Evolutionary conservation across 2,329 filamentous ascomycete species (phyloP).

Genomic region (Exophiala xenobiotica): DNA sequence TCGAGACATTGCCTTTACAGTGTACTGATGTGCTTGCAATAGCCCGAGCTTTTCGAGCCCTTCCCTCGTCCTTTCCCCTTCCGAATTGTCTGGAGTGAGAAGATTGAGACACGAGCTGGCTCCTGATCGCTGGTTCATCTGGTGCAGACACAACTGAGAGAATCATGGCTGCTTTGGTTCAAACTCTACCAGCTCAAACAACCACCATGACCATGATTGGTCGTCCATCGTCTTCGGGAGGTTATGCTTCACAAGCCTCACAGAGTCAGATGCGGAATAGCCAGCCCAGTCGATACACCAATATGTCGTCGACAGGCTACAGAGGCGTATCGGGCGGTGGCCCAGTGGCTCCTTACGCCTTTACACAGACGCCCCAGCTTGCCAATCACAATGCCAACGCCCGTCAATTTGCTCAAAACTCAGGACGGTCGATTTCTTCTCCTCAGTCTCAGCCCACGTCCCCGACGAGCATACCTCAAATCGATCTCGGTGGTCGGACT

Average conservation of each 20-base stretch:
- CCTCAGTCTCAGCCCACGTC: conserved; percentile 37
- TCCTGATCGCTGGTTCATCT: neutral
- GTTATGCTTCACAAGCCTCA: conserved; percentile 45
- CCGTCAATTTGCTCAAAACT: conserved; percentile 12
- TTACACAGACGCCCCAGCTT: conserved; percentile 68
- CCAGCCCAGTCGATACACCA: conserved; percentile 45
- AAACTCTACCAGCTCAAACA: conserved; percentile 75
- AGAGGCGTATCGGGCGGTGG: conserved; percentile 57
- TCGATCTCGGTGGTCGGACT: conserved; percentile 23
- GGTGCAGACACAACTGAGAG: conserved; percentile 24
- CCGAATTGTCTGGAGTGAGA: neutral
- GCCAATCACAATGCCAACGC: conserved; percentile 41
- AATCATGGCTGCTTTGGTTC: conserved; percentile 82
- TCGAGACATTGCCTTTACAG: too few relatives aligned
- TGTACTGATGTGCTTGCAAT: too few relatives aligned
- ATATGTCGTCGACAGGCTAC: conserved; percentile 45
- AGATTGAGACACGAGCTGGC: conserved; percentile 8
- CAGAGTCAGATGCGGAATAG: conserved; percentile 45
- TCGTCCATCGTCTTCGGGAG: conserved; percentile 64
- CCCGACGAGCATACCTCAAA: conserved; percentile 12
- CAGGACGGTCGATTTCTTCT: conserved; percentile 50
- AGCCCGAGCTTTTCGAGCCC: too few relatives aligned
- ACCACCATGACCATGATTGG: conserved; percentile 75
- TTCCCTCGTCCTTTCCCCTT: neutral
- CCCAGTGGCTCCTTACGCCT: conserved; percentile 74